phyloP scores from a whole-genome alignment of 2,329 filamentous ascomycete species.

The Sclerotinia sclerotiorum region DNA sequence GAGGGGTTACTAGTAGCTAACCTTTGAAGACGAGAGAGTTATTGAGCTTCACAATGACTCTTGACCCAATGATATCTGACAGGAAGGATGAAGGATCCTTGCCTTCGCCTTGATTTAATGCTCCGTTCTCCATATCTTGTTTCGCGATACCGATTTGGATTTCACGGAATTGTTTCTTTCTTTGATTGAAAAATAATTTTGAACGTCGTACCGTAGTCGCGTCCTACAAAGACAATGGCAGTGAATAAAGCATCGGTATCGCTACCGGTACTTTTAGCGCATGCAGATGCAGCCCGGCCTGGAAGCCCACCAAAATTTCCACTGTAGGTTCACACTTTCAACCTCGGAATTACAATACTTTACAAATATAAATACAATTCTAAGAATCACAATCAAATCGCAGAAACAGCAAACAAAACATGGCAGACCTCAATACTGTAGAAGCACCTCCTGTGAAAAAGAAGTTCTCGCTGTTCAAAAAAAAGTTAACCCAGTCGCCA shows the following conservation, averaged over 20 bases:
- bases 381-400: neutral
- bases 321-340: neutral
- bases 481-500: slow-evolving; percentile 48
- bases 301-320: neutral
- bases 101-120: slow-evolving; percentile 61
- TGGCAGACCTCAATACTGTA: slow-evolving; percentile 20
- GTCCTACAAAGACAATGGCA: slow-evolving; percentile 2
- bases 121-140: slow-evolving; percentile 69
- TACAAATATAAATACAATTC: neutral
- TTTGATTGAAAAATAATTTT: slow-evolving; percentile 1
- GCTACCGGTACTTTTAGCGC: slow-evolving; percentile 13
- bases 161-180: neutral
- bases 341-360: neutral
- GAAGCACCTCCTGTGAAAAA: slow-evolving; percentile 27
- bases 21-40: slow-evolving; percentile 99
- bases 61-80: slow-evolving; percentile 88
- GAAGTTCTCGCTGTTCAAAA: slow-evolving; percentile 53
- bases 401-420: neutral
- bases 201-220: neutral
- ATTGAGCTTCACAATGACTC: slow-evolving; percentile 96
- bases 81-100: slow-evolving; percentile 94
- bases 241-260: slow-evolving; percentile 17
- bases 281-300: neutral
- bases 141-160: slow-evolving; percentile 22
- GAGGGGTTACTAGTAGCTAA: slow-evolving; percentile 43